Base-by-base conservation (phyloP, 2,329 filamentous ascomycete species). In the Monosporascus sp. region DNA sequence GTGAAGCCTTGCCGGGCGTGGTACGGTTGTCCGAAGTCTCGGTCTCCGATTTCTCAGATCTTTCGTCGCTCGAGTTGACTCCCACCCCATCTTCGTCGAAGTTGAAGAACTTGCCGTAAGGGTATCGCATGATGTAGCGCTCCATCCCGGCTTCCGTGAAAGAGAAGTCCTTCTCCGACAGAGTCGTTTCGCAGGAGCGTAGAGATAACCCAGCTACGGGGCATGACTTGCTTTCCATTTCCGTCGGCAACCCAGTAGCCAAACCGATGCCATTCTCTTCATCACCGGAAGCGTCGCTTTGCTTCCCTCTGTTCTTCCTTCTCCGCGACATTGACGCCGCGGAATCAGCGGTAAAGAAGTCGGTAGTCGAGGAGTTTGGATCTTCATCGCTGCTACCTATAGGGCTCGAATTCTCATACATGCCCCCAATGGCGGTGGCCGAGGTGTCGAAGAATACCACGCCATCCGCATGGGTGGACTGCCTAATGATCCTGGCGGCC, bases 361-460 rank as follows among this genome's bases (percentile, higher is more conserved):
- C 38, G 7, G 38, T 41, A 20, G 31, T 34, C 9, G 38, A 44
- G 8, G 41, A 44, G 41, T 1, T 26, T 16, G 17, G 41, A 20
- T 20, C 20, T 7, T 44, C 41, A 1, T 44, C 41, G 0, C 49
- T 57, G 1, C 55, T 48, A 1, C 56, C 17, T 20, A n/a, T 5
- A 14, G 41, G 20, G 14, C 11, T 24, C 7, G 41, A 16, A 16
- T 17, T 20, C 41, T 44, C 19, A 20, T 22, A 44, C n/a, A 19
- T 24, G 11, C 64, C 62, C 1, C 61, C 61, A 7, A 26, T 61
- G 54, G 22, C 7, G 3, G 53, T 59, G 2, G 67, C 58, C 1
- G 67, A 64, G 4, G 67, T 63, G 2, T 65, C 67, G 22, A 67
- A 66, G 14, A 69, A 50, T 7, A 65, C 65, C 5, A 67, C 67